These are phyloP conservation scores for Silene latifolia DNA, from an alignment of 148 eudicot species.

Conservation along the genomic window DNA sequence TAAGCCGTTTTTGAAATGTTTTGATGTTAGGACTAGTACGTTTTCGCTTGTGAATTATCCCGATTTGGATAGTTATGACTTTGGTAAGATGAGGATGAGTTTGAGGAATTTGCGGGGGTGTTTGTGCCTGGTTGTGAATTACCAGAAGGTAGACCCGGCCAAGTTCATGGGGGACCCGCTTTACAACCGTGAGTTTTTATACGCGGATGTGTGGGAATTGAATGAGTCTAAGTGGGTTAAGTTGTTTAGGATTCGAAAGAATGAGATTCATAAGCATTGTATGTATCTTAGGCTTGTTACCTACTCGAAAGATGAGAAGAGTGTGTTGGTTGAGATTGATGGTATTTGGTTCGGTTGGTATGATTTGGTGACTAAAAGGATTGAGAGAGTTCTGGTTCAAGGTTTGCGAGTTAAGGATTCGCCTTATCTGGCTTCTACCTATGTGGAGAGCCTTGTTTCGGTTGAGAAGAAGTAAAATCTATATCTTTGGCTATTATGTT, in stretches of 20 bases:
- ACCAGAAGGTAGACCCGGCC: background rate
- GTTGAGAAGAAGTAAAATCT: background rate
- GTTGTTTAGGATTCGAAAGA: background rate
- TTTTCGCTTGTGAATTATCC: background rate
- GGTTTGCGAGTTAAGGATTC: constrained; percentile 8
- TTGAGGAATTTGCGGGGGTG: background rate
- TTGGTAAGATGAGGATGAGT: background rate
- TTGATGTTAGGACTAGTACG: background rate
- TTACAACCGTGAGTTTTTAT: too few species aligned
- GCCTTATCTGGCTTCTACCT: background rate
- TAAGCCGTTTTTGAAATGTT: background rate
- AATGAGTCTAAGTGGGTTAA: constrained; percentile 18
- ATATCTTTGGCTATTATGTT: too few species aligned
- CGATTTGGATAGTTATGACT: background rate
- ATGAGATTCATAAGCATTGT: too few species aligned
- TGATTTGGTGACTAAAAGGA: constrained; percentile 11
- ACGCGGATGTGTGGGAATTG: constrained; percentile 21
- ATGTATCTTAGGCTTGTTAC: background rate
- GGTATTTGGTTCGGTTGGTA: constrained; percentile 15
- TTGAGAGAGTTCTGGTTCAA: background rate
- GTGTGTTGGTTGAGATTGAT: constrained; percentile 6
- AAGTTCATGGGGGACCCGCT: background rate
- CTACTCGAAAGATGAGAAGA: constrained; percentile 8
- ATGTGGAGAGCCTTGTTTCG: constrained; percentile 20
- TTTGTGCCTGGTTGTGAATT: background rate